A percentile compares a stretch with the other conserved stretches of the same genome.
These are phyloP conservation scores for Colletotrichum sp. DNA, from an alignment of 2,329 filamentous ascomycete genomes.

Conservation along the genomic window DNA sequence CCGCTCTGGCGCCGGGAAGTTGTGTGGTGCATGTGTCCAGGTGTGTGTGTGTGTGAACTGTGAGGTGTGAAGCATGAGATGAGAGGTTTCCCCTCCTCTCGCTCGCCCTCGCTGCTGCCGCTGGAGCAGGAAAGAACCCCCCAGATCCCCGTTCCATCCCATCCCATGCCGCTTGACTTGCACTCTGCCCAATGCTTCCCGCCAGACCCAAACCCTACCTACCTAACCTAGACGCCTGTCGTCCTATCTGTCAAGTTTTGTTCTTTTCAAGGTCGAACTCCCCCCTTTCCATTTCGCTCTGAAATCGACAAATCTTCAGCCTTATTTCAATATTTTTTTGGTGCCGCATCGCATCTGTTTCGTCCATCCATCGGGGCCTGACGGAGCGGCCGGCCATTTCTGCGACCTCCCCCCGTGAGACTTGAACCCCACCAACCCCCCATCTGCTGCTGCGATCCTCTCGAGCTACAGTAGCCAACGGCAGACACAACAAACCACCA, in stretches of 20 bases:
- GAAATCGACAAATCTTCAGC: not conserved
- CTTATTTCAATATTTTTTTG: not conserved
- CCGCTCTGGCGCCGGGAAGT: not conserved
- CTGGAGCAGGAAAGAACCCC: not conserved
- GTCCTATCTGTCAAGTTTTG: conserved; percentile 16
- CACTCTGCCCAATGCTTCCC: conserved; percentile 1
- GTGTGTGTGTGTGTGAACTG: not conserved
- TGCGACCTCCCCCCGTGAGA: conserved; percentile 13
- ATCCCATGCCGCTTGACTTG: conserved; percentile 4
- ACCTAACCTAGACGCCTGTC: not conserved
- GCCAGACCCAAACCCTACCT: conserved; percentile 8
- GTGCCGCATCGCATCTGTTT: conserved; percentile 9
- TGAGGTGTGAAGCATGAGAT: not conserved
- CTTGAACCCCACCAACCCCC: conserved; percentile 20
- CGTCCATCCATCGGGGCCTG: conserved; percentile 4
- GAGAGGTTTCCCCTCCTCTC: not conserved
- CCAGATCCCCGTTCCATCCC: conserved; percentile 2
- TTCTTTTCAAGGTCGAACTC: conserved; percentile 1
- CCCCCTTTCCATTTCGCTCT: not conserved
- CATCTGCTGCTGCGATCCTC: conserved; percentile 15
- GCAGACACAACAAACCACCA: conserved; percentile 17
- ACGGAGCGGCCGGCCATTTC: conserved; percentile 17
- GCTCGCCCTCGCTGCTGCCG: conserved; percentile 3
- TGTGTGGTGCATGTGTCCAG: not conserved
- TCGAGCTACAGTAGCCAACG: conserved; percentile 5